These are phyloP conservation scores for Naganishia vaughanmartiniae DNA, from an alignment of 768 basidiomycete species.

Conservation along the genomic window DNA sequence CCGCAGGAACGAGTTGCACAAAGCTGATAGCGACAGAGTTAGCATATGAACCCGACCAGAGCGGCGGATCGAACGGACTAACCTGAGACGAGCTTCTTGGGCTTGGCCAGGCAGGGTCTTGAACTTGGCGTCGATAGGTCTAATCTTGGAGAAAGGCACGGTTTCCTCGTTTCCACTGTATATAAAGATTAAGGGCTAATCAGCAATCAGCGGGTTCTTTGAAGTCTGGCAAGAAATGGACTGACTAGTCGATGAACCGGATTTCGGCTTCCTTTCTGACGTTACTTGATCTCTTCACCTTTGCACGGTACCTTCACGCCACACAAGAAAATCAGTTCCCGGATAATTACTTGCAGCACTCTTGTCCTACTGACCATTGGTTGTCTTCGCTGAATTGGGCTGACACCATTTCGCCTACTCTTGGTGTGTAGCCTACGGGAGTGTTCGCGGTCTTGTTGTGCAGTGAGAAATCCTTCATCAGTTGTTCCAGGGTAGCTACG, in stretches of 20 bases:
- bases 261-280: constrained; percentile 92
- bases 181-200: not conserved
- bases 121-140: constrained; percentile 87
- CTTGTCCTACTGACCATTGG: constrained; percentile 62
- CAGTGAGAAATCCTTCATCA: constrained; percentile 89
- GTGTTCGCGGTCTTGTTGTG: constrained; percentile 70
- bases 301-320: constrained; percentile 69
- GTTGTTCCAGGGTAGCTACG: constrained; percentile 82
- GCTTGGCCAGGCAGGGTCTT: constrained; percentile 87
- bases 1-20: constrained; percentile 71
- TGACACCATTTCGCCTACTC: constrained; percentile 82
- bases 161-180: constrained; percentile 79
- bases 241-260: constrained; percentile 68
- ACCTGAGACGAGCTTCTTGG: constrained; percentile 79
- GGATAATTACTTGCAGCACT: not conserved
- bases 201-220: not conserved
- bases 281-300: constrained; percentile 78
- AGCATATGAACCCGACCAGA: constrained; percentile 46
- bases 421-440: constrained; percentile 72
- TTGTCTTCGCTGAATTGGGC: constrained; percentile 82
- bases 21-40: constrained; percentile 57
- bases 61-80: constrained; percentile 54
- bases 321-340: not conserved
- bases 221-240: not conserved
- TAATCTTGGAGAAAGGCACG: constrained; percentile 68